phyloP scores from a whole-genome alignment of 148 eudicot genomes.

The Rhododendron vialii region DNA sequence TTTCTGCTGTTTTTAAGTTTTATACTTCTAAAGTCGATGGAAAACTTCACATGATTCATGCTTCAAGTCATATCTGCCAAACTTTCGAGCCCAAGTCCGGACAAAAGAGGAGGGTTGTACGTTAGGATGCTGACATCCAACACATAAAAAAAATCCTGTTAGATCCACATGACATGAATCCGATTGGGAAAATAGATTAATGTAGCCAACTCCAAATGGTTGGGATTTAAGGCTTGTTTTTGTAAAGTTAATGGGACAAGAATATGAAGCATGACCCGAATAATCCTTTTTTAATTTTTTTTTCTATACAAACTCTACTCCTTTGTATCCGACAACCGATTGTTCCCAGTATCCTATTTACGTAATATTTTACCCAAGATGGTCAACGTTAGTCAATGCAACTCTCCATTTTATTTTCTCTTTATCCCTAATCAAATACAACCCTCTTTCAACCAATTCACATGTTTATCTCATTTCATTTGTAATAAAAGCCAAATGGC shows the following conservation, averaged over 20 bases:
- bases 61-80: neutral
- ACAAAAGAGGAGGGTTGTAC: neutral
- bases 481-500: neutral
- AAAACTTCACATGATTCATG: neutral
- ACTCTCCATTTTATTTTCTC: neutral
- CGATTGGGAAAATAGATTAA: neutral
- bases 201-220: neutral
- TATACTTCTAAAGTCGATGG: neutral
- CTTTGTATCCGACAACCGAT: neutral
- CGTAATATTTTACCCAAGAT: neutral
- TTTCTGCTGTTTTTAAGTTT: neutral
- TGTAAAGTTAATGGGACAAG: neutral
- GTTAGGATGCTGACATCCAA: neutral
- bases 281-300: neutral
- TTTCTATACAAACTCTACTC: neutral
- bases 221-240: neutral
- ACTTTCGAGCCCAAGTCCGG: neutral
- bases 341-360: neutral
- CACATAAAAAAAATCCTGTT: neutral
- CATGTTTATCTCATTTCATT: neutral
- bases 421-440: neutral
- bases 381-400: neutral
- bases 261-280: neutral
- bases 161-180: neutral
- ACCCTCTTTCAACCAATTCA: neutral